These are phyloP conservation scores for Stenogyne calaminthoides DNA, from an alignment of 305 asterid species.

Conservation along the genomic window DNA sequence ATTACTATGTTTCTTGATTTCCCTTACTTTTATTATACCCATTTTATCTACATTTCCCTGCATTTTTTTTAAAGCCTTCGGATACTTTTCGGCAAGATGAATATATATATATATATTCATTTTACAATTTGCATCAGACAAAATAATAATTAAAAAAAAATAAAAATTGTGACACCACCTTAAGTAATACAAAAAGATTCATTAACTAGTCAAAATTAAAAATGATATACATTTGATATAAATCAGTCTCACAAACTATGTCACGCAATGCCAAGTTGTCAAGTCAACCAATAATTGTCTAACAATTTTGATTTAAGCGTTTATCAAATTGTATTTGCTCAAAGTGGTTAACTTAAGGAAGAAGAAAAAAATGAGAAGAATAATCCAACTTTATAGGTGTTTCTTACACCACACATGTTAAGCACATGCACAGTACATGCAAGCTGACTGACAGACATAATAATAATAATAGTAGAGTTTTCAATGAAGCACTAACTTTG, in stretches of 20 bases:
- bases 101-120: no score
- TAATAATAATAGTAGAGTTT: neutral
- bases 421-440: neutral
- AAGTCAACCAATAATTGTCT: no score
- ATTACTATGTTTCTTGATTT: slow-evolving; percentile 6
- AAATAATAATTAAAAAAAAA: no score
- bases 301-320: neutral
- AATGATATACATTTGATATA: no score
- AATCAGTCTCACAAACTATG: no score
- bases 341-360: neutral
- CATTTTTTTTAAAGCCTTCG: slow-evolving; percentile 7
- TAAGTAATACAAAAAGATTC: no score
- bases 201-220: no score
- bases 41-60: neutral
- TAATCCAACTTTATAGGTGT: neutral
- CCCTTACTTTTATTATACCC: neutral
- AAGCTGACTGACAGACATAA: neutral
- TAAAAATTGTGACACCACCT: no score
- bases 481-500: neutral
- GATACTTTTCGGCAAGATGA: slow-evolving; percentile 13
- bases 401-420: neutral
- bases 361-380: neutral
- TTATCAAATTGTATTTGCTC: neutral
- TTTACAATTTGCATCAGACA: no score
- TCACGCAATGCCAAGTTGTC: no score